Evolutionary conservation across 176 grass and related monocot genomes (phyloP).

Genomic region (Alopecurus myosuroides): DNA sequence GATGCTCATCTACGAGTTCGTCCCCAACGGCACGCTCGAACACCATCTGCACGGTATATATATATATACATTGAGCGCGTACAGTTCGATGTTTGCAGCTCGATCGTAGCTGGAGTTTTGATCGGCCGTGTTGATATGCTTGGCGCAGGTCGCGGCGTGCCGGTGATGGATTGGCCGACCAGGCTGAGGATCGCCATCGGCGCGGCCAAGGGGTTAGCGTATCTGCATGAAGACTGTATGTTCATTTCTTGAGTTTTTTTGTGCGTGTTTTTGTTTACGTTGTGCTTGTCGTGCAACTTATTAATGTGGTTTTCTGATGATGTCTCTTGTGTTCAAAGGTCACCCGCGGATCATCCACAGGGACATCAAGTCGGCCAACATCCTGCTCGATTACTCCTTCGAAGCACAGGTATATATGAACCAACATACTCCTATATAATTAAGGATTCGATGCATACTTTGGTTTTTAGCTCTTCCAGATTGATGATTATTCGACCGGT

Average conservation of each 20-base stretch:
- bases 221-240: constrained; percentile 92
- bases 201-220: constrained; percentile 61
- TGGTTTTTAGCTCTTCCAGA: too few species aligned
- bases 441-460: too few species aligned
- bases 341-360: constrained; percentile 86
- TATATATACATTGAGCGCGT: background rate
- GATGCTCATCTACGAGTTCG: constrained; percentile 86
- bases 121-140: background rate
- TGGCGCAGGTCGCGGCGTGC: constrained; percentile 31
- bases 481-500: background rate
- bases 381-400: constrained; percentile 78
- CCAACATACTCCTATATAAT: too few species aligned
- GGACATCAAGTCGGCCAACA: constrained; percentile 89
- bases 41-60: constrained; percentile 67
- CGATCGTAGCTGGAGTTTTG: background rate
- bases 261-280: background rate
- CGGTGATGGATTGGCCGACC: constrained; percentile 63
- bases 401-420: constrained; percentile 61
- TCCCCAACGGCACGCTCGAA: constrained; percentile 72
- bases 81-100: background rate
- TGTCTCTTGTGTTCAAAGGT: constrained; percentile 35
- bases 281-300: background rate
- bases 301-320: background rate
- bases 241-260: background rate
- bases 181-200: constrained; percentile 72